Percentiles rank a stretch among this genome's conserved stretches.
Evolutionary conservation across 345 rosid species (phyloP).

Genomic region (Citrus maxima): DNA sequence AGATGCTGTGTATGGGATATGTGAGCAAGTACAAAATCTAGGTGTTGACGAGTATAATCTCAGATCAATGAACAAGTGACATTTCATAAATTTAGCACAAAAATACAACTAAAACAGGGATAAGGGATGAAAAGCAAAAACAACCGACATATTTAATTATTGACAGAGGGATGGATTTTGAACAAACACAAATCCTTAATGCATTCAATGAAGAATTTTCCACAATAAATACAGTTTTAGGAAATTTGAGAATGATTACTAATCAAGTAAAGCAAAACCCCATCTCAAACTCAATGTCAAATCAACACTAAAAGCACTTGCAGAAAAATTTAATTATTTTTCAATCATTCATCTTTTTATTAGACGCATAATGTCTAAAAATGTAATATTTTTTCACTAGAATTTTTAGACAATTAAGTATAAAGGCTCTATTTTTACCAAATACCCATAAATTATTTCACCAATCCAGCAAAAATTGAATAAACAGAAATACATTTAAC

Average conservation of each 20-base stretch:
- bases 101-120: background rate
- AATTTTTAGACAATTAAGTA: background rate
- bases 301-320: background rate
- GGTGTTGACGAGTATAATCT: background rate
- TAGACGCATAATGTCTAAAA: background rate
- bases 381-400: background rate
- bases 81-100: background rate
- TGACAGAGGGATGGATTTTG: background rate
- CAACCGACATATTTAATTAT: background rate
- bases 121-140: background rate
- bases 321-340: background rate
- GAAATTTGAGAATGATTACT: background rate
- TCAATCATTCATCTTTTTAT: background rate
- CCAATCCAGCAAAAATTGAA: background rate
- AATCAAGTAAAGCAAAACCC: background rate
- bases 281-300: background rate
- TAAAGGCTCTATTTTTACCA: background rate
- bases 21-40: background rate
- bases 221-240: background rate
- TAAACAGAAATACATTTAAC: background rate
- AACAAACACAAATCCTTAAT: background rate
- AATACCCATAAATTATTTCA: constrained; percentile 9
- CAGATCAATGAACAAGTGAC: background rate
- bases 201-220: background rate
- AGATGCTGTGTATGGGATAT: background rate